These are phyloP conservation scores for Margaritispora aquatica DNA, from an alignment of 495 filamentous ascomycete genomes.

Conservation along the genomic window DNA sequence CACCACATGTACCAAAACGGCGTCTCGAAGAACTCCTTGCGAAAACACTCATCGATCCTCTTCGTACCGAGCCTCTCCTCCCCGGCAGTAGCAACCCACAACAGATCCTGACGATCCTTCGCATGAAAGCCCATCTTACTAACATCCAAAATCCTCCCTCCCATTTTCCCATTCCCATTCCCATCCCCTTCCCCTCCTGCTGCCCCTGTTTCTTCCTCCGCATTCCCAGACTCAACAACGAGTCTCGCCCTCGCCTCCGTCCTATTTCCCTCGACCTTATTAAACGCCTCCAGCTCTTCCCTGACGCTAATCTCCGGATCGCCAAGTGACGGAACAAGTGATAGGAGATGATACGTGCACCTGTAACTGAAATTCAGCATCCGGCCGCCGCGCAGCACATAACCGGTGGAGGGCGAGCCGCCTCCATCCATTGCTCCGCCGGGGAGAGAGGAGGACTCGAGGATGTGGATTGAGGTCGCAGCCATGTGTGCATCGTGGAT, in stretches of 20 bases:
- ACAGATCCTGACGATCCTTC: slow-evolving; percentile 29
- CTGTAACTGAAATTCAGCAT: slow-evolving; percentile 33
- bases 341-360: slow-evolving; percentile 32
- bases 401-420: slow-evolving; percentile 32
- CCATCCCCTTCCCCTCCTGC: too few relatives aligned
- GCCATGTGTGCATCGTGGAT: slow-evolving; percentile 39
- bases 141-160: slow-evolving; percentile 15
- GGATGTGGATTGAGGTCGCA: slow-evolving; percentile 33
- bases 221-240: neutral
- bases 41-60: slow-evolving; percentile 33
- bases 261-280: slow-evolving; percentile 13
- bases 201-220: too few relatives aligned
- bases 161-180: slow-evolving; percentile 7
- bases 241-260: slow-evolving; percentile 10
- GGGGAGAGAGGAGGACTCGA: slow-evolving; percentile 28
- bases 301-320: slow-evolving; percentile 15
- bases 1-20: slow-evolving; percentile 35
- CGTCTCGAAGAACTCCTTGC: slow-evolving; percentile 32
- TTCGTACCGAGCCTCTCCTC: slow-evolving; percentile 30
- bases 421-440: slow-evolving; percentile 31
- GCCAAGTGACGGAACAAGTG: slow-evolving; percentile 28
- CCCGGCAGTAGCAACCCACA: slow-evolving; percentile 26
- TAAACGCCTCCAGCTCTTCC: slow-evolving; percentile 19
- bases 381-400: slow-evolving; percentile 32
- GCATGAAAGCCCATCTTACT: slow-evolving; percentile 19